These are phyloP conservation scores for Pythium phragmiticola DNA, from an alignment of 352 stramenopile species.

Conservation along the genomic window DNA sequence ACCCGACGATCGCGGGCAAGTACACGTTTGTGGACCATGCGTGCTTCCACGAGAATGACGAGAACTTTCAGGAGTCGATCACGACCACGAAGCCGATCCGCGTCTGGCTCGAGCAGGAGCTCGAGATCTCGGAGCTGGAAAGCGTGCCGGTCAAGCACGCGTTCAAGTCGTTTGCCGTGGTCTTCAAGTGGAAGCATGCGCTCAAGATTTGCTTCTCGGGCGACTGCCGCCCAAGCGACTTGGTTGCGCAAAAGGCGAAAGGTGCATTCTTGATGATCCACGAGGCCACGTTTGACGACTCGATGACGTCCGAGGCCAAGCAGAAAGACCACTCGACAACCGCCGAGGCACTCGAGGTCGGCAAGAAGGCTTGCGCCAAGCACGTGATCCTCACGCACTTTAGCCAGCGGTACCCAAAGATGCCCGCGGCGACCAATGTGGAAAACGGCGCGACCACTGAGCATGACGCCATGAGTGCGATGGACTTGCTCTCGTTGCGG, in stretches of 20 bases:
- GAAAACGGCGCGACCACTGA: constrained; percentile 26
- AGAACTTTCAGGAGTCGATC: constrained; percentile 35
- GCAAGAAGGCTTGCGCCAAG: constrained; percentile 68
- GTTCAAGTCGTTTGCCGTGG: constrained; percentile 87
- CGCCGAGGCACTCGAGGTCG: constrained; percentile 89
- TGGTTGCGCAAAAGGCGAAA: constrained; percentile 51
- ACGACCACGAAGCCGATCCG: constrained; percentile 36
- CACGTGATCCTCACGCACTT: constrained; percentile 97
- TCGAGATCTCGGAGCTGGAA: constrained; percentile 54
- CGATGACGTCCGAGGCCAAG: constrained; percentile 89
- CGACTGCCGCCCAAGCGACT: constrained; percentile 91
- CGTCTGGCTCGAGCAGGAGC: constrained; percentile 36
- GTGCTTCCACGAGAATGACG: constrained; percentile 67
- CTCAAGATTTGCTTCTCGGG: constrained; percentile 93
- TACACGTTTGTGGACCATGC: constrained; percentile 92
- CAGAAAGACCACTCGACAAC: constrained; percentile 95
- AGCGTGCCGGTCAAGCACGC: constrained; percentile 88
- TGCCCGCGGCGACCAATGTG: constrained; percentile 31
- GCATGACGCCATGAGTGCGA: constrained; percentile 45
- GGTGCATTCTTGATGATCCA: constrained; percentile 93
- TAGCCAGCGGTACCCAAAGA: constrained; percentile 84
- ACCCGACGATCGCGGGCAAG: constrained; percentile 69
- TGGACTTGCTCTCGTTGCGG: constrained; percentile 74
- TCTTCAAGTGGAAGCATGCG: constrained; percentile 64
- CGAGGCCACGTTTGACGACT: constrained; percentile 97